A percentile compares a stretch with the other conserved stretches of the same genome.
phyloP scores from a whole-genome alignment of 2,329 filamentous ascomycete genomes.

The Xylogone sp. region DNA sequence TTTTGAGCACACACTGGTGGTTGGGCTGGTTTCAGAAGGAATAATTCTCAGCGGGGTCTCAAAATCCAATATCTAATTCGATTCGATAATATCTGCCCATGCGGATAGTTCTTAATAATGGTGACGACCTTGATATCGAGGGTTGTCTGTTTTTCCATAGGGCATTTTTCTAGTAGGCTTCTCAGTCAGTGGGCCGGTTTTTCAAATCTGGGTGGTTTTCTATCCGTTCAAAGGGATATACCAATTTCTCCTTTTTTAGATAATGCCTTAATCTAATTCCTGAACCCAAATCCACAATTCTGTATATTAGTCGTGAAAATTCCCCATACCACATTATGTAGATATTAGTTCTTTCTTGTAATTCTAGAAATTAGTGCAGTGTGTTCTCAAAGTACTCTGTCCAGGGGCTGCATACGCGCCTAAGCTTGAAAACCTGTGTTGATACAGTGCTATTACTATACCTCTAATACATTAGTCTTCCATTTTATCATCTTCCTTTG shows the following conservation, averaged over 20 bases:
- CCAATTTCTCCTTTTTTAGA: background rate
- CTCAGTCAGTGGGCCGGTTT: too few species aligned
- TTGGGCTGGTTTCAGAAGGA: background rate
- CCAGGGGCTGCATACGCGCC: background rate
- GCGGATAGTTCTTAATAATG: background rate
- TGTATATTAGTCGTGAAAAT: background rate
- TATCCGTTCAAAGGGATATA: background rate
- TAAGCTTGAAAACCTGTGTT: conserved; percentile 13
- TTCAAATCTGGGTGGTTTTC: background rate
- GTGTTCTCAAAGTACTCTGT: too few species aligned
- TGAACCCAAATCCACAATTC: background rate
- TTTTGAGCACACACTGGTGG: background rate
- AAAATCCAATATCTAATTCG: background rate
- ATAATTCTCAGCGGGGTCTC: background rate
- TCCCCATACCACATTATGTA: too few species aligned
- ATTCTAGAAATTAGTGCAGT: too few species aligned
- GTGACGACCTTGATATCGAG: conserved; percentile 19
- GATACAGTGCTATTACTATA: conserved; percentile 23
- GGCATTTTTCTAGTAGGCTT: too few species aligned
- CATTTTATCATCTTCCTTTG: conserved; percentile 53
- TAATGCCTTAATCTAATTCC: background rate
- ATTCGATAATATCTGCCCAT: background rate
- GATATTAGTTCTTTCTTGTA: too few species aligned
- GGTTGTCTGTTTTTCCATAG: conserved; percentile 40
- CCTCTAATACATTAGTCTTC: conserved; percentile 49